phyloP scores from a whole-genome alignment of 805 yeast genomes.

The Schwanniomyces yamadae region DNA sequence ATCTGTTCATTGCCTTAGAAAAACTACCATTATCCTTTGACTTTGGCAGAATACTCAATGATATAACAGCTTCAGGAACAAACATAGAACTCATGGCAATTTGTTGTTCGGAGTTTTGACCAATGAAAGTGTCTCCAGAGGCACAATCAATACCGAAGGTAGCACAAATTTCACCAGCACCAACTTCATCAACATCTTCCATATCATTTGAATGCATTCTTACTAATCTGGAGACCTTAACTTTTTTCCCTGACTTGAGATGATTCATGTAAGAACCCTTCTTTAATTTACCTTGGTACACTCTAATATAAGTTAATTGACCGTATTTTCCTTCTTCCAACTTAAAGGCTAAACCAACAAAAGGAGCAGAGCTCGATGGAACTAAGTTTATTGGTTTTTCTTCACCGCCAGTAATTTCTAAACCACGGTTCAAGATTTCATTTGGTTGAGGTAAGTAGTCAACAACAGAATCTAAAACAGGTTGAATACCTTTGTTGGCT shows the following conservation, averaged over 20 bases:
- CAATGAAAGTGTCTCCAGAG: constrained; percentile 96
- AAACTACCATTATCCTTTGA: constrained; percentile 83
- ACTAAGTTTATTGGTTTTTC: constrained; percentile 63
- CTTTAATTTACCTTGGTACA: constrained; percentile 91
- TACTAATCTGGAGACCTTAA: constrained; percentile 89
- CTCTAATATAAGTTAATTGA: constrained; percentile 94
- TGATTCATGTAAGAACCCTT: constrained; percentile 89
- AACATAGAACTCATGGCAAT: constrained; percentile 97
- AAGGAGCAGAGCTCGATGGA: constrained; percentile 74
- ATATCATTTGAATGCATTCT: constrained; percentile 99
- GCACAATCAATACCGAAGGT: constrained; percentile 99
- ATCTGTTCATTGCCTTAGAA: constrained; percentile 94
- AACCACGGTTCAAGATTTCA: constrained; percentile 86
- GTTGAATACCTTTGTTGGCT: constrained; percentile 95
- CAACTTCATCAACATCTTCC: constrained; percentile 96
- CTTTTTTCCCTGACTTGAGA: constrained; percentile 88
- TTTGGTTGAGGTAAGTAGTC: constrained; percentile 96
- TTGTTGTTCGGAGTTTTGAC: constrained; percentile 58
- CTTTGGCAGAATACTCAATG: constrained; percentile 85
- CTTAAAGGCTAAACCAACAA: constrained; percentile 97
- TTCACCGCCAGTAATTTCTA: constrained; percentile 68
- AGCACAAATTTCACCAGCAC: constrained; percentile 99
- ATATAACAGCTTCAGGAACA: constrained; percentile 98
- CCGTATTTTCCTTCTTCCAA: constrained; percentile 98
- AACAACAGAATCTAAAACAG: constrained; percentile 92